Evolutionary conservation across 148 eudicot genomes (phyloP).

Genomic region (Cornus suecica): DNA sequence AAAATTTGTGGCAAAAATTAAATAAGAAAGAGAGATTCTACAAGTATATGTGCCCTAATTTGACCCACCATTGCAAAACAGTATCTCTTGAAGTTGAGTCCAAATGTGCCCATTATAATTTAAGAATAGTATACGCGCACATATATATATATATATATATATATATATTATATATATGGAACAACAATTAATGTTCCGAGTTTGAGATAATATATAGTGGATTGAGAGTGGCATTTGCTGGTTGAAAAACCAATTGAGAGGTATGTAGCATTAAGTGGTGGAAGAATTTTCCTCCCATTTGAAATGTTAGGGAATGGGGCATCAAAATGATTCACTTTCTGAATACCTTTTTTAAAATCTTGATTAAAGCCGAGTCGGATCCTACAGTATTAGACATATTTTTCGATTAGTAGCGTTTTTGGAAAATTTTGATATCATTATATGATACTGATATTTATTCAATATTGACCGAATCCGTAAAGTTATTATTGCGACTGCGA

Average conservation of each 20-base stretch:
- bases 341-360: neutral
- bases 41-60: neutral
- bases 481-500: too few relatives aligned
- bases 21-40: neutral
- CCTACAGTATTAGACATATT: too few relatives aligned
- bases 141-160: neutral
- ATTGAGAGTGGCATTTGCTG: neutral
- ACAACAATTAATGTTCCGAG: too few relatives aligned
- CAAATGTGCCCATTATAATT: neutral
- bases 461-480: too few relatives aligned
- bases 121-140: neutral
- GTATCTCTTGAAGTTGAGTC: neutral
- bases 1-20: neutral
- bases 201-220: neutral
- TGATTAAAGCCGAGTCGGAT: too few relatives aligned
- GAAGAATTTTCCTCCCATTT: slow-evolving; percentile 7
- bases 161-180: neutral
- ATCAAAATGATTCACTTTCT: slow-evolving; percentile 20
- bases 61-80: slow-evolving; percentile 6
- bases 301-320: slow-evolving; percentile 8
- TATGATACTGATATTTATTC: too few relatives aligned
- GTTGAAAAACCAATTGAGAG: slow-evolving; percentile 9
- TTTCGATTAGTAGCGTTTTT: too few relatives aligned
- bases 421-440: too few relatives aligned
- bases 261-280: neutral